Base-by-base conservation (phyloP, 805 yeast genomes). In the Clavispora vitiphila region DNA sequence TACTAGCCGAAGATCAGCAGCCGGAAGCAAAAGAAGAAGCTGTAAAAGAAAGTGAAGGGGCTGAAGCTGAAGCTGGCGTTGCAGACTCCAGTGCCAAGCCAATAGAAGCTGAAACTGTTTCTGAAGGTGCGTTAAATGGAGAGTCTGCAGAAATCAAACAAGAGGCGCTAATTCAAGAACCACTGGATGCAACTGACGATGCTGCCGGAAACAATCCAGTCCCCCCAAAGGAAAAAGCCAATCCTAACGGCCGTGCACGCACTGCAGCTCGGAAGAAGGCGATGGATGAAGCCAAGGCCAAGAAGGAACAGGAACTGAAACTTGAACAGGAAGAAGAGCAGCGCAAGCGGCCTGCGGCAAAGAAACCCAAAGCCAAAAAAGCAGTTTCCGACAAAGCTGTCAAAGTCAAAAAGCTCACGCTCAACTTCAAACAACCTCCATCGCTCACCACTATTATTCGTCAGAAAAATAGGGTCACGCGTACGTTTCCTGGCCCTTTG, bases 401-500 rank as follows among this genome's bases (percentile, higher is more conserved):
- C 15, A 38, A 38, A 19, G 30, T 25, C 15, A 37, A 37, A 16
- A 44, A 40, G 26, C 24, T 35, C 15, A 27, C 39, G 23, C 21
- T 36, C n/a, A 31, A 20, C 37, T 34, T 40, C 41, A 22, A 44
- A 21, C 44, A 21, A 12, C 39, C 19, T 10, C 23, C 43, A 8
- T 38, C 47, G 14, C 35, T 57, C 30, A 69, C 74, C n/a, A 64
- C 68, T 7, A 56, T 69, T 1, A 24, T 61, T 4, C 58, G 55
- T 20, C 55, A 56, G 15, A 53, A 56, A 14, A 53, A 56, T 40
- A 64, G 61, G 45, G 44, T 54, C 12, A 52, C 67, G 8, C 49
- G 71, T 24, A 63, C 64, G 26, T 54, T 61, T 12, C 72, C 74
- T 0, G 73, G 72, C 1, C 73, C 75, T 1, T 49, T 69, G 35